Base-by-base conservation (phyloP, 2,329 filamentous ascomycete genomes). In the Cordyceps cicadae region DNA sequence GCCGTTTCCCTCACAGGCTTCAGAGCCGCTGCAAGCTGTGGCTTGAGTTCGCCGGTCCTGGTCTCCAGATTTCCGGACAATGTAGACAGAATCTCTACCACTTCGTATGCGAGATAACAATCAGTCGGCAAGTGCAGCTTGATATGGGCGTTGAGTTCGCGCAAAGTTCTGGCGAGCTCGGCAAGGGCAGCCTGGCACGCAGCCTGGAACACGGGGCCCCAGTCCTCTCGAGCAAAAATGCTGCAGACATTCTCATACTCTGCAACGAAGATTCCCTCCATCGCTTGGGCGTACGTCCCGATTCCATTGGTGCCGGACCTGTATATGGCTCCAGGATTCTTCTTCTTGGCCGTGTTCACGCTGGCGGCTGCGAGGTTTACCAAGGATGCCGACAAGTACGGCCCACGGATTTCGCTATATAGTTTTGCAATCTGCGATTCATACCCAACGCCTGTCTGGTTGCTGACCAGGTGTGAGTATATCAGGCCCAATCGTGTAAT, bases 31-130 rank as follows among this genome's bases (percentile, higher is more conserved):
- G 90, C 87, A 56, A 99, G 84, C 6, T 90, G 83, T 34, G 84
- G 79, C 71, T 96, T 96, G 62, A 97, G 80, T 68, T 96, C 91
- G 2, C 91, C 91, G 0, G 92, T 96, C 63, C 88, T 86, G 5
- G 84, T 82, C 64, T 96, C 93, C 4, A 99, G 77, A 45, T 88
- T 87, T 60, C 87, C 87, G 2, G 91, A 92, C 53, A 96, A 80
- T 14, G 82, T 83, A 0, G 90, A 89, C 52, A 97, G 85, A 63
- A 97, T 90, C 68, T 96, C 93, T 37, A 95, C 90, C 37, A 97
- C 90, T 71, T 99, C 94, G 71, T 96, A 99, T 8, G 92, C 92
- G 54, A 99, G 82, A 71, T 90, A 97, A 74, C 93, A 97, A 72
- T 99, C 94, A 0, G 91, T 96, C 66, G 86, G 84, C 45, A 97